Conservation (phyloP, 192 early-diverging fungal species). For the Rhizophagus prolifer region DNA sequence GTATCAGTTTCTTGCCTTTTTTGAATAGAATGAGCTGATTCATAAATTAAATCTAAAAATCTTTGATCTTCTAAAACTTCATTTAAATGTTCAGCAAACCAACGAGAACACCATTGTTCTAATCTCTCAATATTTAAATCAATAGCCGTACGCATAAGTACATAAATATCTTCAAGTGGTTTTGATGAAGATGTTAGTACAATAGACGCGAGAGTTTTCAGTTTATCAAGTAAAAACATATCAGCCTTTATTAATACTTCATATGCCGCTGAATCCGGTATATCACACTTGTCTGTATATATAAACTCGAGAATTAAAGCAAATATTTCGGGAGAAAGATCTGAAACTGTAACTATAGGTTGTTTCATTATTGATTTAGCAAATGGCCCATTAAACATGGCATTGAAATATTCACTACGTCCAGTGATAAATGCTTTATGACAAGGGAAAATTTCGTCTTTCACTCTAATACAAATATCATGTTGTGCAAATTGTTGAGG, state of each 20-base stretch:
- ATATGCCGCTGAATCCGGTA: conserved; percentile 34
- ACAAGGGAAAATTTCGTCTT: conserved; percentile 38
- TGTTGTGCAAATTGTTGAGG: conserved; percentile 16
- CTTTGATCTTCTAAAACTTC: conserved; percentile 24
- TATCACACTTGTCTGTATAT: conserved; percentile 45
- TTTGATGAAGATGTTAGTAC: conserved; percentile 34
- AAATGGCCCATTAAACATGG: conserved; percentile 42
- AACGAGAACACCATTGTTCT: conserved; percentile 44
- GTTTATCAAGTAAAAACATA: conserved; percentile 46
- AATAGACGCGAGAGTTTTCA: conserved; percentile 45
- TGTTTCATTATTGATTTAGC: conserved; percentile 28
- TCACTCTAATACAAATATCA: conserved; percentile 43
- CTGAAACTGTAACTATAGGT: conserved; percentile 18
- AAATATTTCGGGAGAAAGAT: conserved; percentile 30
- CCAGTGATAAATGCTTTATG: conserved; percentile 41
- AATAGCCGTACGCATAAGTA: conserved; percentile 38
- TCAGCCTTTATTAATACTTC: conserved; percentile 47
- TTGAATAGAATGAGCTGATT: conserved; percentile 40
- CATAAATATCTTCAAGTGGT: conserved; percentile 33
- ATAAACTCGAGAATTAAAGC: conserved; percentile 45
- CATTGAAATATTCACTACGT: conserved; percentile 48
- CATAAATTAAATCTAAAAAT: conserved; percentile 40
- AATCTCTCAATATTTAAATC: conserved; percentile 46
- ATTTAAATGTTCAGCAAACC: conserved; percentile 46
- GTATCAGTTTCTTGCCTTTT: conserved; percentile 51